Base-by-base conservation (phyloP, 1,139 yeast species). In the Yamadazyma epiphylla region DNA sequence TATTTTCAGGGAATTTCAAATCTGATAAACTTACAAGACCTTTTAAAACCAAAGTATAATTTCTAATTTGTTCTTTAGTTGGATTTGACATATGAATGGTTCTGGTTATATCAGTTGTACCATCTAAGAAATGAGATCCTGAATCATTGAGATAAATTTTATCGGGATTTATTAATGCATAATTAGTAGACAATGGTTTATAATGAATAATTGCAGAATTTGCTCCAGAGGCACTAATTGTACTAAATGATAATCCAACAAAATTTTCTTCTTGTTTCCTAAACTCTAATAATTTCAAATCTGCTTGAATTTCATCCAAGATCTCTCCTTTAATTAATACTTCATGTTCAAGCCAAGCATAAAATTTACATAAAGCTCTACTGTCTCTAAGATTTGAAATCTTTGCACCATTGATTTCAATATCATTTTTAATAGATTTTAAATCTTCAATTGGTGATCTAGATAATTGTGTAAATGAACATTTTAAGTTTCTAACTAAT, bases 21-120 rank as follows among this genome's bases (percentile, higher is more conserved):
- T 71, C 65, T 5, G 91, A 86, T 30, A 94, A 64, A 0, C 95
- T 84, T 40, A 94, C 67, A 48, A 89, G 87, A 6, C 98, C 98
- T 64, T 91, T 89, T 45, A 94, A 74, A 2, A 94, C 99, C 28
- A 84, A 62, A 0, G 99, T 91, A 58, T 87, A 91, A 38, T 87
- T 83, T 34, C 69, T 69, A 24, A 69, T 69, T 53, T 91, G 88
- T 33, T 81, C 87, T 4, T 56, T 54, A 0, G 77, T 57, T 16
- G 97, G 96, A 5, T 55, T 57, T 3, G 80, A 77, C 51, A 85
- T 82, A 55, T 91, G 97, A 25, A 86, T 53, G 0, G 98, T 91
- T 57, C 99, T 78, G 3, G 99, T 91, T 11, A 91, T 85, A 57
- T 91, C 98, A 1, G 98, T 91, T 1, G 98, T 91, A 21, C 98